Evolutionary conservation across 2,329 filamentous ascomycete species (phyloP).

Genomic region (Clarireedia monteithiana): DNA sequence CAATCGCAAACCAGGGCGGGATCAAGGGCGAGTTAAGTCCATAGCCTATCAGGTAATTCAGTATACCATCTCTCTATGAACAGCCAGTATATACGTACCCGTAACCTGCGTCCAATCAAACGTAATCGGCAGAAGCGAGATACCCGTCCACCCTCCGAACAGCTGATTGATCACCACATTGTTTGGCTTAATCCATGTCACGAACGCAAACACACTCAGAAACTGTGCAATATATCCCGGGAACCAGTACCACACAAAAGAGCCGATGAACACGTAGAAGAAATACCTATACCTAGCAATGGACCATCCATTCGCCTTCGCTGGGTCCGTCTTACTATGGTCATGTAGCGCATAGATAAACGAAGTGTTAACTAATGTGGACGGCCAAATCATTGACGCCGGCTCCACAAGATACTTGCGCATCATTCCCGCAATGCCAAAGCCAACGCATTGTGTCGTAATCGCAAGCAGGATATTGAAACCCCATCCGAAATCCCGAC

Average conservation of each 20-base stretch:
- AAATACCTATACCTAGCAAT: constrained; percentile 36
- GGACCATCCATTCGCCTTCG: constrained; percentile 34
- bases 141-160: constrained; percentile 58
- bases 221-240: constrained; percentile 58
- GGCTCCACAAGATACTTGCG: constrained; percentile 51
- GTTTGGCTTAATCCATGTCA: constrained; percentile 64
- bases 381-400: constrained; percentile 60
- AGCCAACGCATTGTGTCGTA: constrained; percentile 54
- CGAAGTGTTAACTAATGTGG: constrained; percentile 8
- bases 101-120: constrained; percentile 43
- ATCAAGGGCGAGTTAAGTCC: constrained; percentile 56
- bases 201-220: constrained; percentile 62
- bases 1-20: constrained; percentile 60
- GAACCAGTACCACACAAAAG: constrained; percentile 47
- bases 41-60: constrained; percentile 33
- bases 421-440: constrained; percentile 52
- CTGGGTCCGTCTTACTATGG: constrained; percentile 43
- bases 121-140: constrained; percentile 63
- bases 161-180: constrained; percentile 63
- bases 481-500: constrained; percentile 56
- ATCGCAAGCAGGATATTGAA: constrained; percentile 53
- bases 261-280: constrained; percentile 33
- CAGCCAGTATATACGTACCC: constrained; percentile 34
- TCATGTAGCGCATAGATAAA: constrained; percentile 48
- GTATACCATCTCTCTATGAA: constrained; percentile 35